Evolutionary conservation across 805 yeast species (phyloP).

Genomic region (Yarrowia sp.): DNA sequence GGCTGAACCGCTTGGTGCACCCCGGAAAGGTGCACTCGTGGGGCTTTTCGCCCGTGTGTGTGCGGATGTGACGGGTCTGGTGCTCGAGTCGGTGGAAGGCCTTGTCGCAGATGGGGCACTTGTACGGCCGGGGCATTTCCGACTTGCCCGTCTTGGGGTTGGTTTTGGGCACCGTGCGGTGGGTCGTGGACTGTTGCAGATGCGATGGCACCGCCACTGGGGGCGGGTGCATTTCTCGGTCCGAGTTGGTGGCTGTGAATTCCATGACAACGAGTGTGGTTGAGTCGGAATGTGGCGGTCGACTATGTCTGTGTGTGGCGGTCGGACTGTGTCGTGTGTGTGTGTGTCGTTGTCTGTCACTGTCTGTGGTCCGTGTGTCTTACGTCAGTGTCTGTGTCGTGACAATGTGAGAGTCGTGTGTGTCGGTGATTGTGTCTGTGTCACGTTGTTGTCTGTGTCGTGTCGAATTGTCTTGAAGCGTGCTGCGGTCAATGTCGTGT

Average conservation of each 20-base stretch:
- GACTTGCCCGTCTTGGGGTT: conserved; percentile 25
- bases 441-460: no score
- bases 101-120: conserved; percentile 78
- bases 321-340: not conserved
- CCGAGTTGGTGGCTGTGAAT: conserved; percentile 22
- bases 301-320: not conserved
- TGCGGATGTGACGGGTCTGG: conserved; percentile 85
- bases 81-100: conserved; percentile 87
- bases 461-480: no score
- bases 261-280: conserved; percentile 6
- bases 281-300: not conserved
- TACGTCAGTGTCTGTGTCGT: no score
- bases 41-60: conserved; percentile 93
- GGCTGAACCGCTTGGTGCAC: conserved; percentile 74
- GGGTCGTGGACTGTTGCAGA: conserved; percentile 20
- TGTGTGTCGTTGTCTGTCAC: no score
- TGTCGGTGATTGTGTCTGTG: no score
- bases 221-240: conserved; percentile 20
- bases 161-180: conserved; percentile 24
- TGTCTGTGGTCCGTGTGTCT: no score
- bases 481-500: no score
- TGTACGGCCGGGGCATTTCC: conserved; percentile 57
- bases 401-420: no score
- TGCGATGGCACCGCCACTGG: conserved; percentile 25
- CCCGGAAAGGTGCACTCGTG: conserved; percentile 80